phyloP scores from a whole-genome alignment of 1,139 yeast genomes.

The Scheffersomyces parashehatae region DNA sequence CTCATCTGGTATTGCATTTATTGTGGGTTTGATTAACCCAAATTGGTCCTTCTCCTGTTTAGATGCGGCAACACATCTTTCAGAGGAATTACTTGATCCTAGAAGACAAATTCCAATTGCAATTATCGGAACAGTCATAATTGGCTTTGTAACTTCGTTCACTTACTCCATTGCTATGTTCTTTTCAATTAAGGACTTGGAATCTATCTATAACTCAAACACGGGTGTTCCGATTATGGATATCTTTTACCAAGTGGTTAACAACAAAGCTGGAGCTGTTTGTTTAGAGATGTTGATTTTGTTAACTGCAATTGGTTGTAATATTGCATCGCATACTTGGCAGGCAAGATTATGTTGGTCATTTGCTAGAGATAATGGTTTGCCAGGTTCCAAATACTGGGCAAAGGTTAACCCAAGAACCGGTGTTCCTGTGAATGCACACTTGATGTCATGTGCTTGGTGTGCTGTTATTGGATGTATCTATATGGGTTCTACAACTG shows the following conservation, averaged over 20 bases:
- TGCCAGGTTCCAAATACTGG: constrained; percentile 40
- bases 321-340: constrained; percentile 46
- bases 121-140: constrained; percentile 43
- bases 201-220: constrained; percentile 24
- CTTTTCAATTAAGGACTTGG: constrained; percentile 37
- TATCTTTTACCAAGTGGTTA: constrained; percentile 40
- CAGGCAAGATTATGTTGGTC: constrained; percentile 31
- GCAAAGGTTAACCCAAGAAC: constrained; percentile 28
- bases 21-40: constrained; percentile 45
- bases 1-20: constrained; percentile 42
- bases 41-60: constrained; percentile 47
- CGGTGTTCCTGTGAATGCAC: constrained; percentile 39
- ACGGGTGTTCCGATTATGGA: constrained; percentile 47
- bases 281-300: constrained; percentile 35
- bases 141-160: constrained; percentile 42
- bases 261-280: constrained; percentile 38
- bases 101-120: constrained; percentile 44
- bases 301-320: constrained; percentile 43
- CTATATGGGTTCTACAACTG: constrained; percentile 44
- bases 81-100: constrained; percentile 42
- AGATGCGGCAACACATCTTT: constrained; percentile 45
- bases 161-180: constrained; percentile 45
- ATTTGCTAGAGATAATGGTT: constrained; percentile 44
- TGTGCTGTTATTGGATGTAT: constrained; percentile 40
- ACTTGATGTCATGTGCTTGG: constrained; percentile 36